Conservation (phyloP, 331 rosid genomes). For the Pyracantha coccinea region DNA sequence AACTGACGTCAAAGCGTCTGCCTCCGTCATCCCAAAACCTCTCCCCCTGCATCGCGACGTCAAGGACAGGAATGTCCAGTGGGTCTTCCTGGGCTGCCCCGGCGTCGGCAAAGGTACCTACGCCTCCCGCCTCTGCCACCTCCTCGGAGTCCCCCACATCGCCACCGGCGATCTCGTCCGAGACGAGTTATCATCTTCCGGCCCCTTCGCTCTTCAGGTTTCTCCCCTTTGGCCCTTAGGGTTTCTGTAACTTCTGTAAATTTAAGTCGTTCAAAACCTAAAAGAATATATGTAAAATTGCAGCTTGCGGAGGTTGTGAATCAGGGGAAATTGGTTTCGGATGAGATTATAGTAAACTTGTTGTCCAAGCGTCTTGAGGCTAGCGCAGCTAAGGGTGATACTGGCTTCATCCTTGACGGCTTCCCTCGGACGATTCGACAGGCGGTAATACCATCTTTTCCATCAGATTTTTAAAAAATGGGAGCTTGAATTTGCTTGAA, state of each 20-base stretch:
- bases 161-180: conserved; percentile 55
- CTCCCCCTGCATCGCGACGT: conserved; percentile 16
- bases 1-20: conserved; percentile 12
- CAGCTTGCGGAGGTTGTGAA: conserved; percentile 45
- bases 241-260: not conserved
- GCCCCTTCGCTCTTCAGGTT: conserved; percentile 36
- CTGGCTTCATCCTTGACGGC: conserved; percentile 47
- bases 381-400: conserved; percentile 28
- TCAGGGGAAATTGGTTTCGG: conserved; percentile 41
- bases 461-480: not conserved
- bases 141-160: conserved; percentile 47
- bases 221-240: not conserved
- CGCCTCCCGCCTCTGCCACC: conserved; percentile 35
- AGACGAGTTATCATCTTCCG: conserved; percentile 41
- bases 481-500: not conserved
- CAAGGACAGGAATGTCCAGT: conserved; percentile 26
- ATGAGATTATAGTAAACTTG: conserved; percentile 36
- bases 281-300: not conserved
- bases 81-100: conserved; percentile 49
- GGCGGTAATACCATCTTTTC: conserved; percentile 21
- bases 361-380: conserved; percentile 39
- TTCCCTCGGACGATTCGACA: conserved; percentile 44
- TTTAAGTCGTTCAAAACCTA: not conserved
- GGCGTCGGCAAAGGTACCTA: conserved; percentile 53
- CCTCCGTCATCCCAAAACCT: not conserved